Conservation (phyloP, 2,329 filamentous ascomycete genomes). For the Nectriaceae sp. region DNA sequence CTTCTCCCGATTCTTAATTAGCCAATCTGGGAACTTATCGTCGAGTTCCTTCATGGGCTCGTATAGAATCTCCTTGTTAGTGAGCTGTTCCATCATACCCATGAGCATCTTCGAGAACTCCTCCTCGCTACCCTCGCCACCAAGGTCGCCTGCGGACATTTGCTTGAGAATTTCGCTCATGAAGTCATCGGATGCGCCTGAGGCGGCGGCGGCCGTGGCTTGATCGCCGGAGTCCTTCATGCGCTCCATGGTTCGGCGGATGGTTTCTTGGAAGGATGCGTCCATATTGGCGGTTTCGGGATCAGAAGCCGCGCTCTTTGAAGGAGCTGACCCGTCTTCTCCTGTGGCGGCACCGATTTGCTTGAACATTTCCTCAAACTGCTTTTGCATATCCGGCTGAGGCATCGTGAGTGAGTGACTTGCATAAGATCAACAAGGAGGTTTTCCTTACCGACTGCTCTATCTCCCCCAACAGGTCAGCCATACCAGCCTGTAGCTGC, state of each 20-base stretch:
- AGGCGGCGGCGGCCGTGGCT: conserved; percentile 75
- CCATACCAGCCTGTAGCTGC: conserved; percentile 89
- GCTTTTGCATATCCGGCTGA: conserved; percentile 71
- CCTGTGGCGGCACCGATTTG: conserved; percentile 61
- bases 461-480: conserved; percentile 73
- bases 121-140: conserved; percentile 67
- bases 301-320: conserved; percentile 18
- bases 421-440: no score
- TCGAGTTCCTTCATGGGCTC: conserved; percentile 98
- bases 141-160: conserved; percentile 63
- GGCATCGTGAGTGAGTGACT: conserved; percentile 1
- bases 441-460: conserved; percentile 56
- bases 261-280: conserved; percentile 86
- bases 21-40: conserved; percentile 89
- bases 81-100: conserved; percentile 98
- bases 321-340: conserved; percentile 20
- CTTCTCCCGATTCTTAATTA: conserved; percentile 71
- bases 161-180: conserved; percentile 91
- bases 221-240: conserved; percentile 89
- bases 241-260: conserved; percentile 90
- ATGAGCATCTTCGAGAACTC: conserved; percentile 94
- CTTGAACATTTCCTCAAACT: conserved; percentile 78
- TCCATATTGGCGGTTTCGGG: conserved; percentile 49
- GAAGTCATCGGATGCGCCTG: conserved; percentile 72
- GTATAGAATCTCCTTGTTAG: conserved; percentile 96